Evolutionary conservation across 371 early-diverging fungal species (phyloP).

Genomic region (Lichtheimia ramosa): DNA sequence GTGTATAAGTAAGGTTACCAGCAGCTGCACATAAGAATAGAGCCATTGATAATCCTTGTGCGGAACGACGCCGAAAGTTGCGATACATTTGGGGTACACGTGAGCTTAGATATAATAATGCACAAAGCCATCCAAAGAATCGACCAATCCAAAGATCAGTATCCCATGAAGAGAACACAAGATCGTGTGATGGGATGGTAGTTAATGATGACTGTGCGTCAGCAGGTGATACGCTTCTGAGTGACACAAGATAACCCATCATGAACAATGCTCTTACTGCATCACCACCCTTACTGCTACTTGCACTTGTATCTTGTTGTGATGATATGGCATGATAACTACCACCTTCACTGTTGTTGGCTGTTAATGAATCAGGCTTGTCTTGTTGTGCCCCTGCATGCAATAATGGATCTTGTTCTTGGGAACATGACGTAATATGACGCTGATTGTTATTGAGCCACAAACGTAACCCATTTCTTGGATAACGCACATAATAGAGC

Average conservation of each 20-base stretch:
- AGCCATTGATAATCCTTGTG: slow-evolving; percentile 64
- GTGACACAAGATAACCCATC: neutral
- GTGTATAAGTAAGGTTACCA: slow-evolving; percentile 71
- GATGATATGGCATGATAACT: slow-evolving; percentile 2
- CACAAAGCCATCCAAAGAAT: slow-evolving; percentile 69
- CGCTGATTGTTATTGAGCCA: slow-evolving; percentile 21
- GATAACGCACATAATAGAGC: slow-evolving; percentile 45
- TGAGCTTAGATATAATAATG: slow-evolving; percentile 63
- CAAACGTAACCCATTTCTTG: slow-evolving; percentile 27
- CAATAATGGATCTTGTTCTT: neutral
- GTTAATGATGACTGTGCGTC: neutral
- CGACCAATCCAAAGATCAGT: slow-evolving; percentile 48
- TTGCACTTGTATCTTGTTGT: no score
- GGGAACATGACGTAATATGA: neutral
- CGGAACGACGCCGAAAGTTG: slow-evolving; percentile 59
- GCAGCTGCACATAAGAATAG: slow-evolving; percentile 72
- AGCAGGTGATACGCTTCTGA: neutral
- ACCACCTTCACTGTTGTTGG: neutral
- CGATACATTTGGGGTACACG: slow-evolving; percentile 72
- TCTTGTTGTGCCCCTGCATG: no score
- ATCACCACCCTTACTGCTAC: no score
- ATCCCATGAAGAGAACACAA: slow-evolving; percentile 1
- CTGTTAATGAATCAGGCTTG: no score
- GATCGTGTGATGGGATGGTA: slow-evolving; percentile 6
- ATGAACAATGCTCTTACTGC: slow-evolving; percentile 1